Conservation (phyloP, 108 stramenopile species). For the Nitzschia inconspicua region DNA sequence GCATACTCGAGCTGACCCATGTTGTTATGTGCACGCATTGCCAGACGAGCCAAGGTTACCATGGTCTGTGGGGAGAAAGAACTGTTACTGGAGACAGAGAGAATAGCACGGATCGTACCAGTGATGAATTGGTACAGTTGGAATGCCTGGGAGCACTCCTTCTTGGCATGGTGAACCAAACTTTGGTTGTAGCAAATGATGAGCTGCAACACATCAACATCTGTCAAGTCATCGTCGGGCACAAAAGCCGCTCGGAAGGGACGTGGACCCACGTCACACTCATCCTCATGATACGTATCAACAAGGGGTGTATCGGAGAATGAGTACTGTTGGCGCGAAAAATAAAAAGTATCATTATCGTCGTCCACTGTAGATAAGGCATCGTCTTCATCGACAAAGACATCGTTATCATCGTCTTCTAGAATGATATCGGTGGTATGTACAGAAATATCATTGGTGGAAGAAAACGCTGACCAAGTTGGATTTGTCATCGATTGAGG, state of each 20-base stretch:
- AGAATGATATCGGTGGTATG: no score
- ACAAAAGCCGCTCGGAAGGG: constrained; percentile 16
- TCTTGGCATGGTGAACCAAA: constrained; percentile 22
- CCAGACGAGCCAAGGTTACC: constrained; percentile 10
- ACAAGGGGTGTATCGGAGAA: no score
- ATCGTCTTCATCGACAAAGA: no score
- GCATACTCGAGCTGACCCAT: constrained; percentile 40
- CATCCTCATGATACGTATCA: constrained; percentile 42
- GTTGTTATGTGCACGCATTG: constrained; percentile 44
- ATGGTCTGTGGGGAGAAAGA: no score
- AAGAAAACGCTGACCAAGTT: no score
- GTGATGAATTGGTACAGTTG: constrained; percentile 17
- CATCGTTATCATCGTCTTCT: no score
- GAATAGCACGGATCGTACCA: neutral
- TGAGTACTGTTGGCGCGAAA: no score
- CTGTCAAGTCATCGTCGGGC: neutral
- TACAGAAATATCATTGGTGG: no score
- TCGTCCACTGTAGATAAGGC: no score
- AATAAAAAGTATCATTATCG: no score
- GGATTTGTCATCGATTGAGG: no score
- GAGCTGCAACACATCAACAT: constrained; percentile 21
- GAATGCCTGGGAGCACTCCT: constrained; percentile 12
- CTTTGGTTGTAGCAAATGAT: constrained; percentile 40
- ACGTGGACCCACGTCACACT: constrained; percentile 47
- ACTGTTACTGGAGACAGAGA: neutral